Percentiles rank a stretch among this genome's conserved stretches.
phyloP scores from a whole-genome alignment of 2,329 filamentous ascomycete genomes.

The Microascus cirrosus region DNA sequence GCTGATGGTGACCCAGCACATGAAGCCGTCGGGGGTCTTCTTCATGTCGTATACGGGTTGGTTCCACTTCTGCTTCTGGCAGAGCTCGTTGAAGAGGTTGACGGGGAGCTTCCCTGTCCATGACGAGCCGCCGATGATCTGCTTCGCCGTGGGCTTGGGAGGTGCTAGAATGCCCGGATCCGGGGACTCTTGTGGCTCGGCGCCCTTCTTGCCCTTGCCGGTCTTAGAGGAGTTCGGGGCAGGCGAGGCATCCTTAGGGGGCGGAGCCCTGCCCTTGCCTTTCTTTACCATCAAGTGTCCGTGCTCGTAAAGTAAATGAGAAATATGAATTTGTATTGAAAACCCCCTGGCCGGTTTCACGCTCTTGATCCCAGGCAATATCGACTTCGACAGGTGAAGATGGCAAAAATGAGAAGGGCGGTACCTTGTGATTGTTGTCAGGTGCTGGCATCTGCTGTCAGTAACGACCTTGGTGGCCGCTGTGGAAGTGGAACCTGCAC shows the following conservation, averaged over 20 bases:
- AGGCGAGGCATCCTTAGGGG: slow-evolving; percentile 13
- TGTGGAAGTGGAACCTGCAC: background rate
- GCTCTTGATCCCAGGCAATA: background rate
- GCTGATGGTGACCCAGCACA: slow-evolving; percentile 71
- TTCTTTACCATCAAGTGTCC: slow-evolving; percentile 34
- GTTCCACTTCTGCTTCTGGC: slow-evolving; percentile 91
- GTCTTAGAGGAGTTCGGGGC: slow-evolving; percentile 30
- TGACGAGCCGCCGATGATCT: slow-evolving; percentile 84
- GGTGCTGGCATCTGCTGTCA: background rate
- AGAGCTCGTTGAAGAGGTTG: slow-evolving; percentile 87
- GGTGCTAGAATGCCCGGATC: slow-evolving; percentile 23
- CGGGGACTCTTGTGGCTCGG: slow-evolving; percentile 17
- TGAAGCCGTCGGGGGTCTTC: slow-evolving; percentile 62
- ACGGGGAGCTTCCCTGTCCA: slow-evolving; percentile 97
- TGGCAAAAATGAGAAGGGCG: background rate
- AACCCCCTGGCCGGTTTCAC: background rate
- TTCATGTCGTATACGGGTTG: slow-evolving; percentile 83
- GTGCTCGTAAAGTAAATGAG: background rate
- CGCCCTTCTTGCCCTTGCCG: slow-evolving; percentile 28
- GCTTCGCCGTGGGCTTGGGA: slow-evolving; percentile 55
- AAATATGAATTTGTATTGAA: background rate
- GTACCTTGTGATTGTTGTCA: background rate
- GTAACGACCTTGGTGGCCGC: background rate
- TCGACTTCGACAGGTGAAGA: background rate
- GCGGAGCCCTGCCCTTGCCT: slow-evolving; percentile 36